These are phyloP conservation scores for Phytophthora sojae DNA, from an alignment of 352 stramenopile species.

Conservation along the genomic window DNA sequence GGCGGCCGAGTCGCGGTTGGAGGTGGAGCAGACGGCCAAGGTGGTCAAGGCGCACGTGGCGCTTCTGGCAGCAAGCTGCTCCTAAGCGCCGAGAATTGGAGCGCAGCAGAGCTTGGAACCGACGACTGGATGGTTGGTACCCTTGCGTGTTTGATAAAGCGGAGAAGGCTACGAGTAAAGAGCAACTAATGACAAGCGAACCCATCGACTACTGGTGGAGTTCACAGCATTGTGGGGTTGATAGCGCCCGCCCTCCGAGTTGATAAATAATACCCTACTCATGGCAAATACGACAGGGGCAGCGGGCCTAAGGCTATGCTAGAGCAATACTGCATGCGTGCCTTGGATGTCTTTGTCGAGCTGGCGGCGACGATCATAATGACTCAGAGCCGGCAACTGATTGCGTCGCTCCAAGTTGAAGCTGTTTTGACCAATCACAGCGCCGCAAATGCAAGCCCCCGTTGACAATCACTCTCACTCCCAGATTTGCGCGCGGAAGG, in stretches of 20 bases:
- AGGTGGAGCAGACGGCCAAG: conserved; percentile 85
- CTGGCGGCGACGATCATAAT: too few relatives aligned
- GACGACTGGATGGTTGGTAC: conserved; percentile 10
- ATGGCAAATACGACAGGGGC: too few relatives aligned
- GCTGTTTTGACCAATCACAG: conserved; percentile 29
- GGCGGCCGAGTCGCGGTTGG: conserved; percentile 76
- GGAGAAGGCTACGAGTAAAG: conserved; percentile 23
- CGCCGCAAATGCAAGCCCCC: background rate
- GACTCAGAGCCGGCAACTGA: too few relatives aligned
- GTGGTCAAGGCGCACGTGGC: conserved; percentile 86
- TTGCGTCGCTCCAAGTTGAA: too few relatives aligned
- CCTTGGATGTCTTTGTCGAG: too few relatives aligned
- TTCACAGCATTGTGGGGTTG: conserved; percentile 7
- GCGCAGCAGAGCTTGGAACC: conserved; percentile 11
- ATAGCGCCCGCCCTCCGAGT: too few relatives aligned
- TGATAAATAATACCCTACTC: too few relatives aligned
- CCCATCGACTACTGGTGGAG: conserved; percentile 1
- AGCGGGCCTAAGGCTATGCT: too few relatives aligned
- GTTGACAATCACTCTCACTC: conserved; percentile 4
- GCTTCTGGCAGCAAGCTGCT: conserved; percentile 83
- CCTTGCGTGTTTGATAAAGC: conserved; percentile 40
- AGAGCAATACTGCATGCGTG: too few relatives aligned
- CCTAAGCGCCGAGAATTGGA: conserved; percentile 41
- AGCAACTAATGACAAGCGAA: conserved; percentile 25
- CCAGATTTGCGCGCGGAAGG: background rate